Conservation (phyloP, 2,329 filamentous ascomycete species). For the Chaetomiaceae sp. region DNA sequence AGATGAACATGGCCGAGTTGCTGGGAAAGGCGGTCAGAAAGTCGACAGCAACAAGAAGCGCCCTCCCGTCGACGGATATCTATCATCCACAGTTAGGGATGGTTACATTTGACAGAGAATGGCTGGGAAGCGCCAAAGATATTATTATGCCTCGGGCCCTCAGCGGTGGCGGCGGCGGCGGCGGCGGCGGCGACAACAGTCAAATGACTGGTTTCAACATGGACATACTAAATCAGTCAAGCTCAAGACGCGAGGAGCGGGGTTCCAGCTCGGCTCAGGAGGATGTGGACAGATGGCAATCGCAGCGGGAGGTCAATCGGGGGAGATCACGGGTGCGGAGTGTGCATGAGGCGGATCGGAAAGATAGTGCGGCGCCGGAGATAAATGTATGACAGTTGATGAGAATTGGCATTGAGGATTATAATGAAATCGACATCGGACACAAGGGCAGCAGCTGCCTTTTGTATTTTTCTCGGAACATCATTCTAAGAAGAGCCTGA, state of each 20-base stretch:
- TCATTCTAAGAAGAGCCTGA: too few species aligned
- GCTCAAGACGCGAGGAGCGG: not conserved
- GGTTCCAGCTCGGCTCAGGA: not conserved
- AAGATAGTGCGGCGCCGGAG: not conserved
- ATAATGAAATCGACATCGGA: too few species aligned
- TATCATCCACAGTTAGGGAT: not conserved
- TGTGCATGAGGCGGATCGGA: not conserved
- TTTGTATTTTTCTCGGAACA: too few species aligned
- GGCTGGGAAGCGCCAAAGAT: conserved; percentile 9
- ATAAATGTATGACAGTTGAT: not conserved
- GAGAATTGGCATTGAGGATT: too few species aligned
- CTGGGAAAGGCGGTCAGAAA: conserved; percentile 37
- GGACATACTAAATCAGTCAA: not conserved
- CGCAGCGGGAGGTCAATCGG: not conserved
- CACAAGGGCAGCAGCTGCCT: too few species aligned
- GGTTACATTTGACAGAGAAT: conserved; percentile 4
- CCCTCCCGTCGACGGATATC: not conserved
- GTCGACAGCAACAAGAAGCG: not conserved
- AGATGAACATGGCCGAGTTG: conserved; percentile 49
- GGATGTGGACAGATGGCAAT: not conserved
- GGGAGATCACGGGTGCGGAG: not conserved
- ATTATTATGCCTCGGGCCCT: conserved; percentile 1
- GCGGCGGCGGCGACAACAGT: too few species aligned
- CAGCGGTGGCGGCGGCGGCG: not conserved
- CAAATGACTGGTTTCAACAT: conserved; percentile 19